Evolutionary conservation across 495 filamentous ascomycete species (phyloP).

Genomic region (Corynascus novoguineensis): DNA sequence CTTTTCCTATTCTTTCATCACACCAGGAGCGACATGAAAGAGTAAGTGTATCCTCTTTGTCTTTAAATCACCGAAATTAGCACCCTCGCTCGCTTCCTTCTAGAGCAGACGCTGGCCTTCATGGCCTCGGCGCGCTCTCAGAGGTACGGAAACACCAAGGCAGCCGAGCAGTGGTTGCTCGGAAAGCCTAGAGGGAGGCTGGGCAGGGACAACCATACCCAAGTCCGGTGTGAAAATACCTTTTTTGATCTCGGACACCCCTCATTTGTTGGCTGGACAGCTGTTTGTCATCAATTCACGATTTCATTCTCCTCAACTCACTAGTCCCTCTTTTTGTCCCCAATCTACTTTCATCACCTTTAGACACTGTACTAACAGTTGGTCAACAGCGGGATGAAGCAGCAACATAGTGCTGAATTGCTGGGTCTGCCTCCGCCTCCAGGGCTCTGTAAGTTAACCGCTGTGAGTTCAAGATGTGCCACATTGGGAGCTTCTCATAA

Average conservation of each 20-base stretch:
- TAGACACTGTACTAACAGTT: constrained; percentile 1
- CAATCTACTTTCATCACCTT: not conserved
- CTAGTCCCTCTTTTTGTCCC: not conserved
- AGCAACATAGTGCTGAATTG: not conserved
- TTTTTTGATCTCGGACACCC: not conserved
- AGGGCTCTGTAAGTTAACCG: constrained; percentile 11
- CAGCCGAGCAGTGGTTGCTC: not conserved
- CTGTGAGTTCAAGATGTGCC: not conserved
- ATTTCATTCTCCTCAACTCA: not conserved
- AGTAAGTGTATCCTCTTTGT: not conserved
- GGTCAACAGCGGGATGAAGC: not conserved
- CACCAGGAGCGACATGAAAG: not conserved
- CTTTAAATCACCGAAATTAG: not conserved
- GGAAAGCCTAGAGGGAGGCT: not conserved
- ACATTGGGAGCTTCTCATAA: no score
- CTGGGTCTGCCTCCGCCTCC: constrained; percentile 10
- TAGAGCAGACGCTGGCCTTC: not conserved
- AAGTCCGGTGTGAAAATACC: not conserved
- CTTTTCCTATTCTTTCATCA: not conserved
- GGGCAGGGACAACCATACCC: not conserved
- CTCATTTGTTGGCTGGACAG: not conserved
- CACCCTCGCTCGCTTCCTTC: not conserved
- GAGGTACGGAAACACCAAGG: not conserved
- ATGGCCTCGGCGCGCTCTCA: not conserved
- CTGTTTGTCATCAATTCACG: not conserved